These are phyloP conservation scores for Auricularia sp. DNA, from an alignment of 768 basidiomycete species.

Conservation along the genomic window DNA sequence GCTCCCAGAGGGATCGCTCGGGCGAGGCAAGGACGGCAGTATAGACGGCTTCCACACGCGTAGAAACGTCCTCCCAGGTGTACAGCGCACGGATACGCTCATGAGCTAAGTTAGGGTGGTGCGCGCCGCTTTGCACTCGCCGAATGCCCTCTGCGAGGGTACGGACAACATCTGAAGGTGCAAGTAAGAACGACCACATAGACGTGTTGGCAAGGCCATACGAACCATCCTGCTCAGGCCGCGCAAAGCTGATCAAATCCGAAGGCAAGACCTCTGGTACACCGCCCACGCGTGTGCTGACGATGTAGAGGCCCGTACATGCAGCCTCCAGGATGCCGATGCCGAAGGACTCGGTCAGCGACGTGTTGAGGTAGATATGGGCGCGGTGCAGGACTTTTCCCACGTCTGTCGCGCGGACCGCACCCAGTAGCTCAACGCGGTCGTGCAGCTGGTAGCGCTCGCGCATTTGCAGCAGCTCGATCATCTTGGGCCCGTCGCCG, in stretches of 20 bases:
- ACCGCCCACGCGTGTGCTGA: conserved; percentile 88
- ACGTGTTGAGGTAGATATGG: conserved; percentile 89
- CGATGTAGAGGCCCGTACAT: conserved; percentile 87
- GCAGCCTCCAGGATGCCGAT: conserved; percentile 98
- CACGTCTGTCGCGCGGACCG: conserved; percentile 75
- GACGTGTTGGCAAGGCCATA: conserved; percentile 2
- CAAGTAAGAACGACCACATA: background rate
- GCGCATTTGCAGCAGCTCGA: conserved; percentile 90
- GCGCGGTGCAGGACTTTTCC: conserved; percentile 75
- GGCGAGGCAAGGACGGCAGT: conserved; percentile 47
- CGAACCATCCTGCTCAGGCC: conserved; percentile 87
- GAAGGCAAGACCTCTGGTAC: conserved; percentile 89
- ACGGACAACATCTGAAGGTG: conserved; percentile 60
- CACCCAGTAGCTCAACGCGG: conserved; percentile 80
- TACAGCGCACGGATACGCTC: conserved; percentile 75
- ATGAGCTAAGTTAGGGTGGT: conserved; percentile 70
- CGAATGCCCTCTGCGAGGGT: conserved; percentile 74
- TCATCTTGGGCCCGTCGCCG: conserved; percentile 90
- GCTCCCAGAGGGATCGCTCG: conserved; percentile 62
- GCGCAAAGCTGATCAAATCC: conserved; percentile 92
- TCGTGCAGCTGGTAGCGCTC: conserved; percentile 87
- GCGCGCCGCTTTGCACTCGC: conserved; percentile 53
- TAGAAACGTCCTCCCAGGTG: conserved; percentile 71
- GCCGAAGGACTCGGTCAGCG: conserved; percentile 91
- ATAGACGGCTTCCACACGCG: conserved; percentile 79